Base-by-base conservation (phyloP, 2,329 filamentous ascomycete species). In the Fusarium camptoceras region DNA sequence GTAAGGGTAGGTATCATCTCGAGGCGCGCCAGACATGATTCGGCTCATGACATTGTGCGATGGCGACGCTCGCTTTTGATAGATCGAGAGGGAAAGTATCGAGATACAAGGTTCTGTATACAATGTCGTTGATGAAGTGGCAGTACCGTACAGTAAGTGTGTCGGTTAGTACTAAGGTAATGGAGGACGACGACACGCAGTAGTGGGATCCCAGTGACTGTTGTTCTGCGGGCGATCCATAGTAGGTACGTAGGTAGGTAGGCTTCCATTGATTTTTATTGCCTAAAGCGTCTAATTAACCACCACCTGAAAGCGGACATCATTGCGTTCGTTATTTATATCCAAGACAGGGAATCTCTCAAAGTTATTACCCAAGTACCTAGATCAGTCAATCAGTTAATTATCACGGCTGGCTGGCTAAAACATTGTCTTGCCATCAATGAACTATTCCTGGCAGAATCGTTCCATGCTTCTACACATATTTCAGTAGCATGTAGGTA, bases 11-110 rank as follows among this genome's bases (percentile, higher is more conserved):
- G 76, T 71, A 63, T 80, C 75, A 73, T 76, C 76, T 67, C 75
- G 75, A 72, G 76, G 68, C 72, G 75, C 75, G 78, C 79, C 77
- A 77, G 80, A 78, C 81, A 83, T 83, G 73, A 75, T 83, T 80
- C 71, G 78, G 67, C 68, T 78, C 77, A 80, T 81, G 70, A 71
- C 79, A 81, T 81, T 73, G 75, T 79, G 73, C 64, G 70, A 54
- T 42, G 39, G 63, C 42, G 47, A 68, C 51, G 70, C 63, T 64
- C 65, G 55, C 59, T 63, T 53, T 30, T 20, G 47, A 25, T 20
- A 30, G 18, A 16, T 43, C 15, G 39, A 31, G 43, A 50, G 43
- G 34, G n/a, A 41, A 14, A 28, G 24, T 14, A 27, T 20, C 31
- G 31, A 41, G n/a, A 24, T 41, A 44, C 27, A 28, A 25, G 30